Evolutionary conservation across 169 alveolate genomes (phyloP), one percentile per base, ranked within the genome.

Genomic region (Fabrea salina): DNA sequence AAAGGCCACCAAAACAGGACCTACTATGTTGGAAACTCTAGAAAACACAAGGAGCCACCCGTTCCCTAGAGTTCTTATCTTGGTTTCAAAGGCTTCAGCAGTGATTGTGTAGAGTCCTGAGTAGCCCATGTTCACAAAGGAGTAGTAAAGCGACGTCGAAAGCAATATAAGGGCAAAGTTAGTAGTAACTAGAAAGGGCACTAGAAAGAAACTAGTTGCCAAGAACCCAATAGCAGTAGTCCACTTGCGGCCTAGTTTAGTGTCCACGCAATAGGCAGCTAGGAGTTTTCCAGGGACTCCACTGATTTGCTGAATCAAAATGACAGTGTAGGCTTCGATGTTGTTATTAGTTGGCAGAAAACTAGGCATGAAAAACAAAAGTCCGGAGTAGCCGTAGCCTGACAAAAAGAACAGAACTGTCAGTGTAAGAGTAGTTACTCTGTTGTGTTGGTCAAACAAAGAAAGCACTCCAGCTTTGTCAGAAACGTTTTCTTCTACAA

Each of bases 201-300:
- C 41, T 27, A 50, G 30, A 4, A 70, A 47, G 16, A 25, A 5
- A 1, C 37, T 25, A 13, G 50, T 50, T 4, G 37, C 13, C 13
- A 44, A 70, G 30, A 19, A 25, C 16, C 50, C 30, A 1, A 39
- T 5, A 22, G 61, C 35, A 5, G 49, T 5, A 11, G 79, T 49
- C 35, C 37, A 30, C 43, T 43, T 50, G 40, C 79, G 41, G 13
- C 79, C 79, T 19, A 70, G 19, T 22, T 25, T 22, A 1, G 67
- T 70, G 4, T 49, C 37, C 25, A 70, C 79, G 11, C 41, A n/a
- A 32, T 27, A 70, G 2, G 79, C 49, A 6, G 79, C 61, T 0
- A 70, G 39, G 4, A 70, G 25, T 11, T 47, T 35, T 6, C 79
- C 79, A 22, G 79, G 79, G 6, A 70, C 16, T 19, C 79, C 79